Evolutionary conservation across 169 alveolate species (phyloP).

Genomic region (Plasmodium gonderi): DNA sequence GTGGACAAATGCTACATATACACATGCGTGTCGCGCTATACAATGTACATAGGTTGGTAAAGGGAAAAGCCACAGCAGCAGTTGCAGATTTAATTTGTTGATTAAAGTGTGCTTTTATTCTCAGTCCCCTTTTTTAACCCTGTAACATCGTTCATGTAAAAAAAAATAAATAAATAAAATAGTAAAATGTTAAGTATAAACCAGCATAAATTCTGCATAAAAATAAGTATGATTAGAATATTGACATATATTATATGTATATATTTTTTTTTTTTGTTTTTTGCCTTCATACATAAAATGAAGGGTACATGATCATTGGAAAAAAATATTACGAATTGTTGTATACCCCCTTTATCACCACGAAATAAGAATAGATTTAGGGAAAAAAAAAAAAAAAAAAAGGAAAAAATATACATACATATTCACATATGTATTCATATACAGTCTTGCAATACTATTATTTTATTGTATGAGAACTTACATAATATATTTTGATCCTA

Average conservation of each 20-base stretch:
- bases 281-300: not conserved
- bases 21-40: no score
- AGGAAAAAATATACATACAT: not conserved
- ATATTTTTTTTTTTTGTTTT: not conserved
- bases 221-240: not conserved
- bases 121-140: not conserved
- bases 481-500: no score
- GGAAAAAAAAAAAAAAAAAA: not conserved
- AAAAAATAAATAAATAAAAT: not conserved
- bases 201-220: not conserved
- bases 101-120: not conserved
- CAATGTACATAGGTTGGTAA: no score
- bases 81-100: not conserved
- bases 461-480: no score
- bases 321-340: no score
- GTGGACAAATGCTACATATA: no score
- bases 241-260: no score
- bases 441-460: no score
- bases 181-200: not conserved
- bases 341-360: slow-evolving; percentile 42
- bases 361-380: not conserved
- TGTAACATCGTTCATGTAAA: not conserved
- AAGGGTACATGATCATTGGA: no score
- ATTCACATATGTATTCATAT: no score
- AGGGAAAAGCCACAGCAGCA: not conserved